Evolutionary conservation across 768 basidiomycete genomes (phyloP), one percentile per base, ranked within the genome.

Genomic region (Hortiboletus campestris): DNA sequence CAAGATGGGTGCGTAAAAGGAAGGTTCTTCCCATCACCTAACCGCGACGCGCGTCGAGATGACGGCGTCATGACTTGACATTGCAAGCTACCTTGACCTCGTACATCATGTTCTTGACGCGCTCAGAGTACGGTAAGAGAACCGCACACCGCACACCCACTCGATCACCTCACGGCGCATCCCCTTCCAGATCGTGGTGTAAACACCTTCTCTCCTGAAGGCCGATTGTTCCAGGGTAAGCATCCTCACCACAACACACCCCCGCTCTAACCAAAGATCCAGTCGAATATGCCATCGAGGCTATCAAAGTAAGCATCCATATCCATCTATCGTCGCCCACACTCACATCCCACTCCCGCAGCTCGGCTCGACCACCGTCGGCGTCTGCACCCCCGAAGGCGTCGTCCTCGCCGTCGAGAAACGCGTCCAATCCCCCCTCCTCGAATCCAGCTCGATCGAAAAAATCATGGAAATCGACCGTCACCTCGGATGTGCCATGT

Each of bases 201-300:
- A 53, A 98, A 97, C 79, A 98, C 96, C 61, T 98, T 98, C 80
- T 98, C 96, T 17, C 96, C 96, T 11, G 96, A 98, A 75, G 95
- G 96, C 42, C 94, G 96, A 68, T 76, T 99, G 59, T 99, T 98
- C 77, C 96, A 99, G 86, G 96, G 96, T 95, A 60, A 46, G 76
- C 67, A 16, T 7, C n/a, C 19, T 36, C 49, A 48, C 39, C 46
- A 22, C 25, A 11, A 46, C 29, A 50, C 28, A 50, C 29, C 14
- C 20, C 14, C 41, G 29, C 19, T 50, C 67, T 70, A 20, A 72
- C 38, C 48, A 20, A 53, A 14, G 35, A 25, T 34, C 2, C 63
- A 98, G 96, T 99, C 74, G 97, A 99, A 76, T 98, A 98, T 80
- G 97, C 97, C 49, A 99, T 98, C 71, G 97, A 99, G 69, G 97